Conservation (phyloP, 2,329 filamentous ascomycete species). For the Juglanconis juglandina region DNA sequence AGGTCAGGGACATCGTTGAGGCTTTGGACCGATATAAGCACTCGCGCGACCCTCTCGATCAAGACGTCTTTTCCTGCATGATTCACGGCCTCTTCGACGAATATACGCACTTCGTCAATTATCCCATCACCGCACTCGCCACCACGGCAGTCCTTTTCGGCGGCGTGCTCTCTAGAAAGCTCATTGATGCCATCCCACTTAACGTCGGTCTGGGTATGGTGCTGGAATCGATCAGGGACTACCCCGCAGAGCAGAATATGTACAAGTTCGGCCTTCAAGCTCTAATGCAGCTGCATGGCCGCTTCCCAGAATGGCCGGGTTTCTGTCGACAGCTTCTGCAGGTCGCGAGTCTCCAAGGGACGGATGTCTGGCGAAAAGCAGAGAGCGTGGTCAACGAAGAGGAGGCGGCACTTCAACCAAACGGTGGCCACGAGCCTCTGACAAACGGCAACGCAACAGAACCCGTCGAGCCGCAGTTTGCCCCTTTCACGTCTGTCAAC, state of each 20-base stretch:
- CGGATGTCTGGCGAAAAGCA: conserved; percentile 78
- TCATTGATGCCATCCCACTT: conserved; percentile 84
- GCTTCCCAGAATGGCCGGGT: conserved; percentile 90
- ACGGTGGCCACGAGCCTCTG: conserved; percentile 52
- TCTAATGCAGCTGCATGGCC: conserved; percentile 78
- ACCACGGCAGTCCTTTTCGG: conserved; percentile 96
- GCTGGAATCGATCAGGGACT: conserved; percentile 88
- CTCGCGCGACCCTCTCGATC: conserved; percentile 77
- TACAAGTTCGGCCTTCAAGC: conserved; percentile 98
- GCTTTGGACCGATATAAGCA: conserved; percentile 83
- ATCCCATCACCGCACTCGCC: conserved; percentile 91
- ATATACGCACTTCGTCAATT: conserved; percentile 91
- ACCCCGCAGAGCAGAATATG: conserved; percentile 81
- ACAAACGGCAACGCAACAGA: conserved; percentile 64
- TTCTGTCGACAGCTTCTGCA: conserved; percentile 84
- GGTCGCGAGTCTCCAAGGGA: conserved; percentile 77
- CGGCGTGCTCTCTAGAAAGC: conserved; percentile 89
- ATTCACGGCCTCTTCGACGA: conserved; percentile 97
- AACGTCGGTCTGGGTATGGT: conserved; percentile 97
- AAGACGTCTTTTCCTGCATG: conserved; percentile 97
- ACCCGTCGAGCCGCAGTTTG: conserved; percentile 55
- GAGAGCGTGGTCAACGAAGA: conserved; percentile 74
- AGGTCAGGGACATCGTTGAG: conserved; percentile 81
- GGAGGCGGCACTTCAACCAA: conserved; percentile 53
- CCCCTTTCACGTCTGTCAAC: conserved; percentile 75